A percentile compares a stretch with the other conserved stretches of the same genome.
Evolutionary conservation across 1,284 basidiomycete genomes (phyloP).

Genomic region (Leccinum fuscescens): DNA sequence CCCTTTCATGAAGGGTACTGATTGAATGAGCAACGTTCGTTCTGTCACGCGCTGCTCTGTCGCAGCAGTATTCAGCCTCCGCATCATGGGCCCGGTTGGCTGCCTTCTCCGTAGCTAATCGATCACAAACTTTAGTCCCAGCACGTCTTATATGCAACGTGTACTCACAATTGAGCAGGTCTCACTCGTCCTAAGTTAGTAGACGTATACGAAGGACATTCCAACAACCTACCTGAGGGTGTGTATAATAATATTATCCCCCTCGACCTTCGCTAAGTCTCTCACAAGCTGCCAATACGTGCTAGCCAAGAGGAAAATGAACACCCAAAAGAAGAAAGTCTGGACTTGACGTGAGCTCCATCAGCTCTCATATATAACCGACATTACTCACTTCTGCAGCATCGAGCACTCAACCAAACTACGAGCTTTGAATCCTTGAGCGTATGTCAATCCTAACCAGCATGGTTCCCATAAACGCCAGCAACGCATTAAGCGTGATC

Average conservation of each 20-base stretch:
- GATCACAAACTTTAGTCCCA: constrained; percentile 4
- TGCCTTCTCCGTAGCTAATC: constrained; percentile 57
- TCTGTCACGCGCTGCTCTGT: constrained; percentile 45
- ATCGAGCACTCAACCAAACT: constrained; percentile 94
- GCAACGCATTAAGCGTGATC: constrained; percentile 69
- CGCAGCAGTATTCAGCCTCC: constrained; percentile 37
- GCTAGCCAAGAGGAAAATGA: constrained; percentile 90
- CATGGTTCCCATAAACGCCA: constrained; percentile 68
- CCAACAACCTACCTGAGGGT: too few species aligned
- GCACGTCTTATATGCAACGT: not conserved
- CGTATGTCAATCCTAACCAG: constrained; percentile 73
- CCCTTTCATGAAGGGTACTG: constrained; percentile 49
- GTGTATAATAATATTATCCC: too few species aligned
- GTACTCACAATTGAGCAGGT: constrained; percentile 57
- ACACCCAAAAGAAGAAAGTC: constrained; percentile 90
- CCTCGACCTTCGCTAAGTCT: constrained; percentile 67
- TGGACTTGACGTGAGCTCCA: constrained; percentile 32
- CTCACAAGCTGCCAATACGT: constrained; percentile 90
- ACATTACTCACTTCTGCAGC: constrained; percentile 74
- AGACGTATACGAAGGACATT: too few species aligned
- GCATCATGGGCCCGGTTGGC: constrained; percentile 54
- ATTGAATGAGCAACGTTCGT: constrained; percentile 45
- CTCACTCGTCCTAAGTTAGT: constrained; percentile 2
- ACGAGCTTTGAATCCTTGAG: constrained; percentile 85
- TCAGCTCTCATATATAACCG: not conserved